Evolutionary conservation across 2,329 filamentous ascomycete species (phyloP), one percentile per base, ranked within the genome.

Genomic region (Zymoseptoria tritici): DNA sequence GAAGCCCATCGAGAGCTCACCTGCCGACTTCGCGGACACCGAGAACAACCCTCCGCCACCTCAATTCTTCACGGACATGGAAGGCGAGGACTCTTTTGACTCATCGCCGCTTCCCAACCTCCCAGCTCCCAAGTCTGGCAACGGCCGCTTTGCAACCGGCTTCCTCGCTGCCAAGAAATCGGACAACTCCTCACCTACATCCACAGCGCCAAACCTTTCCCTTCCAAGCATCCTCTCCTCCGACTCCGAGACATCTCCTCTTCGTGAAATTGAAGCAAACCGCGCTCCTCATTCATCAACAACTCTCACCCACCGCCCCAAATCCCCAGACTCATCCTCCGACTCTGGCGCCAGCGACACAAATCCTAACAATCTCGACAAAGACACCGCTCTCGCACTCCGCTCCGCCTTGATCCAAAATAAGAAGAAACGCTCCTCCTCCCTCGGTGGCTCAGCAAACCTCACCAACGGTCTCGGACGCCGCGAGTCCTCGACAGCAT

Each of bases 81-180:
- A 60, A 71, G 75, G 60, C 56, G 72, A 66, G 57, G 57, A 62
- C 11, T 68, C 73, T 24, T 64, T 66, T 29, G 79, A 81, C 58
- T 83, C 81, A 8, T 85, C 85, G 31, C 85, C 80, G 51, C 79
- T 81, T 69, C 86, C 75, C 62, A 80, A 74, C 68, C 83, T 71
- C 72, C 84, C 81, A 31, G 78, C 83, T 56, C 83, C 82, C 61
- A 81, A 70, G 57, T 57, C 64, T 9, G 69, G 66, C 8, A 60
- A 62, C 54, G 67, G 89, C 67, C 84, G 93, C 51, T 97, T 97
- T 77, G 90, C 96, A 68, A 83, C 91, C 2, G 93, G 93, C 4
- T 96, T 96, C 73, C 77, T 97, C 22, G 62, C 54, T 5, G 61
- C 60, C 24, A 85, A 89, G 0, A 88, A 87, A 73, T 67, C 71